Conservation (phyloP, 75 land plant species). For the Cunninghamia lanceolata region DNA sequence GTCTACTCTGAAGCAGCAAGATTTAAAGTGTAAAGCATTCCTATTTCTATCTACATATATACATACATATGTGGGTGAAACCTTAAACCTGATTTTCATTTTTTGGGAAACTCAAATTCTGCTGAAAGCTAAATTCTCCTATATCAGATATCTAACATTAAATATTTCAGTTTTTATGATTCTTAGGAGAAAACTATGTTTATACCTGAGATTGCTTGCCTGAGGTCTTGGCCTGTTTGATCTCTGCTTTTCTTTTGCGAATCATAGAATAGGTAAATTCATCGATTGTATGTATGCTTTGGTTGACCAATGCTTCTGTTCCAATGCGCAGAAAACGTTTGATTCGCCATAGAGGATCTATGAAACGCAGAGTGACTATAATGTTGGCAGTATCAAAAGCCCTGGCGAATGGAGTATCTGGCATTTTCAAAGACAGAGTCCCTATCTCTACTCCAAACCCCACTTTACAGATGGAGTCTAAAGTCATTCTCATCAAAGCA, state of each 20-base stretch:
- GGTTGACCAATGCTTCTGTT: constrained; percentile 61
- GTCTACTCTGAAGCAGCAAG: constrained; percentile 45
- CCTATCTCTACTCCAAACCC: constrained; percentile 96
- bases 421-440: constrained; percentile 62
- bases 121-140: no score
- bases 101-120: no score
- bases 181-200: not conserved
- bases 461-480: constrained; percentile 92
- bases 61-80: no score
- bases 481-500: constrained; percentile 88
- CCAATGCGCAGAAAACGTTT: constrained; percentile 65
- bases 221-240: constrained; percentile 26
- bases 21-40: not conserved
- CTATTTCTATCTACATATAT: no score
- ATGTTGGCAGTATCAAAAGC: constrained; percentile 80
- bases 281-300: constrained; percentile 69
- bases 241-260: constrained; percentile 64
- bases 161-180: not conserved
- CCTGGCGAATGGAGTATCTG: constrained; percentile 67
- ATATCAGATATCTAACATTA: not conserved
- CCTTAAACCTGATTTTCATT: no score
- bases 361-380: constrained; percentile 68
- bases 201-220: constrained; percentile 33
- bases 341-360: constrained; percentile 82
- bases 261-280: constrained; percentile 84